phyloP scores from a whole-genome alignment of 2,329 filamentous ascomycete genomes.

The Aspergillaceae sp. region DNA sequence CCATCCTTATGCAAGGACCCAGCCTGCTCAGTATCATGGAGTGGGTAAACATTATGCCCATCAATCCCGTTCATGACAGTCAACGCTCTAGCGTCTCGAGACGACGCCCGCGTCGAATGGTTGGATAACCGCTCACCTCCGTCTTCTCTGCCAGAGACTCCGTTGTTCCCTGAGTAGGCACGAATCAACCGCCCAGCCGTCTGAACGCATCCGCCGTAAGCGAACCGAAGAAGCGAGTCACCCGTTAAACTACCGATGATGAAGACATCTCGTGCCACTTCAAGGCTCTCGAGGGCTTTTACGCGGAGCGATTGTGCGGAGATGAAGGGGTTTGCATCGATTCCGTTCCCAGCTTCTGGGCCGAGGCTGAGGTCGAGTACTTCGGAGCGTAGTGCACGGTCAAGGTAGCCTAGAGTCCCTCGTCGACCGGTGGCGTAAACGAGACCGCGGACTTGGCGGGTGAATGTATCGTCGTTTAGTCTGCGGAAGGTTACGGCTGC shows the following conservation, averaged over 20 bases:
- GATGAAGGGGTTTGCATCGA: conserved; percentile 27
- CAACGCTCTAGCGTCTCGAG: conserved; percentile 2
- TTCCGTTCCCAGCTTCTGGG: conserved; percentile 3
- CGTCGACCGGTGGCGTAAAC: conserved; percentile 50
- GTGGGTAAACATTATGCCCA: conserved; percentile 21
- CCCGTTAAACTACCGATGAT: conserved; percentile 52
- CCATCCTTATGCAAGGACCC: background rate
- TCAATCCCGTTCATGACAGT: conserved; percentile 33
- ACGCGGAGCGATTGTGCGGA: conserved; percentile 46
- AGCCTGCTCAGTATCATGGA: background rate
- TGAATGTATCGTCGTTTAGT: conserved; percentile 36
- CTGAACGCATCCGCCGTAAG: conserved; percentile 51
- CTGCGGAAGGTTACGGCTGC: conserved; percentile 38
- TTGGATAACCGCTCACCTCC: no score
- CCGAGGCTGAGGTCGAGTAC: conserved; percentile 34
- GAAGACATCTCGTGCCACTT: conserved; percentile 47
- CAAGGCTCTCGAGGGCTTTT: conserved; percentile 45
- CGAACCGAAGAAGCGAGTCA: conserved; percentile 52
- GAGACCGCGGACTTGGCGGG: conserved; percentile 41
- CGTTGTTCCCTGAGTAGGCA: conserved; percentile 10
- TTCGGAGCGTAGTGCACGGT: conserved; percentile 38
- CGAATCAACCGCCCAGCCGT: conserved; percentile 45
- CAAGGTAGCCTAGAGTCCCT: conserved; percentile 47
- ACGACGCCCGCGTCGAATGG: no score
- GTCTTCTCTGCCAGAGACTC: conserved; percentile 1